phyloP scores from a whole-genome alignment of 2,329 filamentous ascomycete genomes.

The Celoporthe dispersa region DNA sequence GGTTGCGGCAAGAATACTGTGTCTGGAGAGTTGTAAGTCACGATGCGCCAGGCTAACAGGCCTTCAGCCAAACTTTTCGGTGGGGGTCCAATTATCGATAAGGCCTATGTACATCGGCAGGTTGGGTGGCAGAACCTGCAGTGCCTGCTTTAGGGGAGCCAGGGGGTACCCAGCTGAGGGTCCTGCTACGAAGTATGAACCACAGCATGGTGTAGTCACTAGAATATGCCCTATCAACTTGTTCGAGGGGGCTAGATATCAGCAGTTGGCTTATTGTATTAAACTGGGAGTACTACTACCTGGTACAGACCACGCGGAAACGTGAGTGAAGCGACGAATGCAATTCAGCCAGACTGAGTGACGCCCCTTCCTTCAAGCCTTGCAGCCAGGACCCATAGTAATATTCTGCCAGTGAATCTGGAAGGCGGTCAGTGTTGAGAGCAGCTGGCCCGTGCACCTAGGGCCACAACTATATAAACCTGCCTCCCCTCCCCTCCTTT shows the following conservation, averaged over 20 bases:
- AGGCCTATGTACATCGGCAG: conserved; percentile 1
- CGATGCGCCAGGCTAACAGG: conserved; percentile 6
- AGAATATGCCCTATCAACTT: background rate
- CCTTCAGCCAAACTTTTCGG: conserved; percentile 25
- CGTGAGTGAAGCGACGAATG: background rate
- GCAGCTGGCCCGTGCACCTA: background rate
- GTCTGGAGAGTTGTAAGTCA: conserved; percentile 4
- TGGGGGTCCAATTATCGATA: conserved; percentile 29
- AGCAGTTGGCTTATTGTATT: background rate
- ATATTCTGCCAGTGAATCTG: background rate
- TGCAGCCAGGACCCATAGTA: background rate
- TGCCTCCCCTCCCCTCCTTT: background rate
- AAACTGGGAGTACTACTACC: background rate
- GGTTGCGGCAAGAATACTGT: background rate
- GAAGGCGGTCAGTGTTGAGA: background rate
- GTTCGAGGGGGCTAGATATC: background rate
- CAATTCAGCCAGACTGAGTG: background rate
- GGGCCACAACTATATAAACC: conserved; percentile 1
- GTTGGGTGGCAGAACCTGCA: background rate
- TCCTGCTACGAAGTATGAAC: background rate
- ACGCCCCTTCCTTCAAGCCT: background rate
- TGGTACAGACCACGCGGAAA: background rate
- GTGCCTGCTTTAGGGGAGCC: background rate
- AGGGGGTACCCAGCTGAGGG: background rate
- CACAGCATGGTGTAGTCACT: background rate